Conservation (phyloP, 768 basidiomycete species). For the Leccinum olivaceopallidum region DNA sequence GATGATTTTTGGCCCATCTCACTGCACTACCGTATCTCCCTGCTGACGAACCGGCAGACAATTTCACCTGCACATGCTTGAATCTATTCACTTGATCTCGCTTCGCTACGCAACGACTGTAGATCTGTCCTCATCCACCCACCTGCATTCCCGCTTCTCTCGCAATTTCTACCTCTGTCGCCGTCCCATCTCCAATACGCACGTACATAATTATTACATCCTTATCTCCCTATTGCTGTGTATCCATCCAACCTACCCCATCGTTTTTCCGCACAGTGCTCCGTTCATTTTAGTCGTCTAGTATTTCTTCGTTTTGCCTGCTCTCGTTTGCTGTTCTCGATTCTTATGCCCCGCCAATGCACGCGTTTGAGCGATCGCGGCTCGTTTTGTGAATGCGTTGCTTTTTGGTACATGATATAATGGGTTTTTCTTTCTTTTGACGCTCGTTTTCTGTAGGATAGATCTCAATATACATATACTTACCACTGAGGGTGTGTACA, state of each 20-base stretch:
- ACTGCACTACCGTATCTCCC: conserved; percentile 6
- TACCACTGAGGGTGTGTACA: not conserved
- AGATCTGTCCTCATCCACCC: conserved; percentile 23
- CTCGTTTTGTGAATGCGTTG: conserved; percentile 24
- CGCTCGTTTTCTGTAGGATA: conserved; percentile 18
- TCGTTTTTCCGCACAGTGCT: conserved; percentile 22
- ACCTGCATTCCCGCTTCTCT: conserved; percentile 20
- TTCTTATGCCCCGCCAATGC: conserved; percentile 4
- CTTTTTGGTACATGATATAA: conserved; percentile 15
- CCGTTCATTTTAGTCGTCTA: conserved; percentile 11
- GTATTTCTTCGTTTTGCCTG: conserved; percentile 20
- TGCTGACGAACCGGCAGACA: conserved; percentile 16
- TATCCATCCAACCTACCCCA: conserved; percentile 25
- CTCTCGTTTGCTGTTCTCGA: conserved; percentile 22
- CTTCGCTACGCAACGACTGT: conserved; percentile 18
- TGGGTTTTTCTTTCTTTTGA: conserved; percentile 15
- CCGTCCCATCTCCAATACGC: conserved; percentile 2
- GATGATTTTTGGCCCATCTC: conserved; percentile 4
- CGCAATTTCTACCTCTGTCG: conserved; percentile 12
- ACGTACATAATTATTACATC: conserved; percentile 30
- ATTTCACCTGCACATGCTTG: conserved; percentile 29
- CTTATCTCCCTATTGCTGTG: conserved; percentile 29
- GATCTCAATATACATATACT: conserved; percentile 7
- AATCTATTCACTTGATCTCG: conserved; percentile 23
- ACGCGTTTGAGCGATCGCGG: not conserved